These are phyloP conservation scores for Furcasterigmium furcatum DNA, from an alignment of 2,329 filamentous ascomycete species.

Conservation along the genomic window DNA sequence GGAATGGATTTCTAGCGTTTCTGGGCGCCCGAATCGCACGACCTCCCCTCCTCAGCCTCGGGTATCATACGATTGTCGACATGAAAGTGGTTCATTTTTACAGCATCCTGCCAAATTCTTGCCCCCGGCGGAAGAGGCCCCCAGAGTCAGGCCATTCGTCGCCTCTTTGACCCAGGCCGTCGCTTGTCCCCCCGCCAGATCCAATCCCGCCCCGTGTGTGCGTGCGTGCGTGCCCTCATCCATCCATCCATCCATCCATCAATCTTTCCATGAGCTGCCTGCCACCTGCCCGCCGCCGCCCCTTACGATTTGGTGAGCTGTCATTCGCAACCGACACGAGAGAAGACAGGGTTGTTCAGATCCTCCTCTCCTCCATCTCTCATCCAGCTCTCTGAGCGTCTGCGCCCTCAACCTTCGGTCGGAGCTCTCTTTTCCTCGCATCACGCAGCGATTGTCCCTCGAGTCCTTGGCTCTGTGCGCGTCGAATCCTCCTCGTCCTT, in stretches of 20 bases:
- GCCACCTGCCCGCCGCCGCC: slow-evolving; percentile 3
- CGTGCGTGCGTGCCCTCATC: no score
- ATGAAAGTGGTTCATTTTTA: slow-evolving; percentile 13
- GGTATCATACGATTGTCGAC: slow-evolving; percentile 31
- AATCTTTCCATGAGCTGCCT: slow-evolving; percentile 2
- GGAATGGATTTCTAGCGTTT: background rate
- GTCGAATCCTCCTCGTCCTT: background rate
- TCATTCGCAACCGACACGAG: background rate
- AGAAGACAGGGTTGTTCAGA: background rate
- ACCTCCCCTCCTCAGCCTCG: slow-evolving; percentile 30
- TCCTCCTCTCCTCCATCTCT: background rate
- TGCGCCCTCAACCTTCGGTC: background rate
- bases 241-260: no score
- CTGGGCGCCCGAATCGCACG: slow-evolving; percentile 13
- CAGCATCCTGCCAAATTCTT: slow-evolving; percentile 9
- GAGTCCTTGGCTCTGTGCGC: background rate
- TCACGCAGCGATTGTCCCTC: no score
- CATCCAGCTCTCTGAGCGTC: background rate
- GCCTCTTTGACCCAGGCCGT: slow-evolving; percentile 1
- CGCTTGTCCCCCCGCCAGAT: no score
- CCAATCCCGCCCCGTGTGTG: no score
- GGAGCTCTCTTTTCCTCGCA: no score
- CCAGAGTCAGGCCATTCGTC: slow-evolving; percentile 13
- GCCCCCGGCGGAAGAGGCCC: slow-evolving; percentile 10
- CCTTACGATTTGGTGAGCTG: background rate